phyloP scores from a whole-genome alignment of 163 green algal species.

The Chloromonas sp. region DNA sequence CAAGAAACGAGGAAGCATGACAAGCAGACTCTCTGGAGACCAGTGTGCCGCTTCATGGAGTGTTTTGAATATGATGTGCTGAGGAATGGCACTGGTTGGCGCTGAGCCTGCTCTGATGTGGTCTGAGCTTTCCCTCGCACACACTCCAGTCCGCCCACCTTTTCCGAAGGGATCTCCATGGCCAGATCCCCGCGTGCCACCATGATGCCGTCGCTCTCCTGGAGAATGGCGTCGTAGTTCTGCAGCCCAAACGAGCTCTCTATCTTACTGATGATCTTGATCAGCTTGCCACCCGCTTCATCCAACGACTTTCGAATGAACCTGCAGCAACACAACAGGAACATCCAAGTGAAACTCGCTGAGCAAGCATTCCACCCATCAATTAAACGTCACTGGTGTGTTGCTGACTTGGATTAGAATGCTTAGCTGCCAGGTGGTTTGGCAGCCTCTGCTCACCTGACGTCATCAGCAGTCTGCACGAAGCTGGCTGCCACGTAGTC shows the following conservation, averaged over 20 bases:
- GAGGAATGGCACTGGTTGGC: too few relatives aligned
- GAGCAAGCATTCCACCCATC: constrained; percentile 37
- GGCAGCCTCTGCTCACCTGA: not conserved
- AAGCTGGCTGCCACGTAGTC: constrained; percentile 78
- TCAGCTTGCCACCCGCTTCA: constrained; percentile 29
- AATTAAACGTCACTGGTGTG: too few relatives aligned
- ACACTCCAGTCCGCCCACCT: constrained; percentile 27
- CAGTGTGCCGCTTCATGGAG: too few relatives aligned
- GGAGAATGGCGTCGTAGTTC: constrained; percentile 38
- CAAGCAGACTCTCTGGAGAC: too few relatives aligned
- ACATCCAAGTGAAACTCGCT: constrained; percentile 58
- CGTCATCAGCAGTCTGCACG: constrained; percentile 49
- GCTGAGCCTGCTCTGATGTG: too few relatives aligned
- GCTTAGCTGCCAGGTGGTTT: too few relatives aligned
- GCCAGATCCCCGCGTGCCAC: constrained; percentile 63
- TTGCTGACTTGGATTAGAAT: too few relatives aligned
- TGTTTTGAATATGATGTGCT: too few relatives aligned
- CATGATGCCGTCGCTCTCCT: constrained; percentile 66
- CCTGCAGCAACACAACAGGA: not conserved
- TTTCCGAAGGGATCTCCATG: constrained; percentile 63
- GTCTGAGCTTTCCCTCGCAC: too few relatives aligned
- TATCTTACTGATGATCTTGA: constrained; percentile 73
- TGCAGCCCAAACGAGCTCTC: constrained; percentile 61
- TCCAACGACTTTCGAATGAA: constrained; percentile 30
- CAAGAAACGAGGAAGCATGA: too few relatives aligned